Evolutionary conservation across 164 flowering plant species (phyloP), one percentile per base, ranked within the genome.

Genomic region (Vitis rupestris): DNA sequence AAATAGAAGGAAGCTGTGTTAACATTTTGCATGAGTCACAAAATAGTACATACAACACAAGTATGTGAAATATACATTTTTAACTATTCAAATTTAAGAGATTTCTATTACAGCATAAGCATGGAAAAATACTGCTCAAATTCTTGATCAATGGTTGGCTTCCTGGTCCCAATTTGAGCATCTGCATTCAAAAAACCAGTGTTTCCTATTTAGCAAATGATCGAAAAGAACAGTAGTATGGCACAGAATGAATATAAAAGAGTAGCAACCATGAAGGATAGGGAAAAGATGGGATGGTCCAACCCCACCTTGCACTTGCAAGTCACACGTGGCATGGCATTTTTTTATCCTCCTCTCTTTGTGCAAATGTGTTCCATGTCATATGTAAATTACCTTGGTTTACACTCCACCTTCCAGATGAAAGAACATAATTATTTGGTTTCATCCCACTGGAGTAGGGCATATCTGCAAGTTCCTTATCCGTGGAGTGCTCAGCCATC

Each of bases 121-220:
- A 31, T 74, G 30, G 98, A 88, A 73, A 93, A 93, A 76, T 90
- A 90, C 70, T 93, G 85, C 82, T 90, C 98, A 52, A 93, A 93
- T 78, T 90, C 98, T 81, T 89, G 90, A 81, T 93, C 98, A 73
- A 93, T 93, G 47, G 98, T 93, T 37, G 91, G 91, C 63, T 81
- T 86, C 79, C 82, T 80, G 13, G 63, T 15, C 9, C 70, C 60
- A 27, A n/a, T 59, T 74, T 57, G 76, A 47, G 76, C 61, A 61
- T 83, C 96, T 89, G 91, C 86, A 81, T 67, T 50, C 69, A 72
- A 53, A 65, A 17, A 58, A 75, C 8, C 57, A 58, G n/a, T 19
- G 12, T 50, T 15, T 23, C 37, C 5, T 10, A 29, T 3, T 13
- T 37, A 37, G 27, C 9, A 55, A 71, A 50, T 11, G n/a, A 51